Base-by-base conservation (phyloP, 2,329 filamentous ascomycete species). In the Aspergillus sp. region DNA sequence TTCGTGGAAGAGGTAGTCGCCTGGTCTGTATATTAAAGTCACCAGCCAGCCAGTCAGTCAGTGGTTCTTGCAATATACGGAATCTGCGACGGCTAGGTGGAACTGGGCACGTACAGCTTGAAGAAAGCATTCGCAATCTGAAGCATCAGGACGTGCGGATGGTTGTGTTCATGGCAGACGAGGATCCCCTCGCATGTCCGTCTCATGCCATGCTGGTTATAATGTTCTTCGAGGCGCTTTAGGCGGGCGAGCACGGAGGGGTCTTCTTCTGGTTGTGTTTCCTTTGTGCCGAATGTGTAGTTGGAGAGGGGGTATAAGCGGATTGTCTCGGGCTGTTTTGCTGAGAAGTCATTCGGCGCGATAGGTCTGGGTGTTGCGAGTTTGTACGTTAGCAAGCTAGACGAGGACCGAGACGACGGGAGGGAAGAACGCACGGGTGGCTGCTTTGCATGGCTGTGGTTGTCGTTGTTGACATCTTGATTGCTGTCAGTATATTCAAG, bases 51-150 rank as follows among this genome's bases (percentile, higher is more conserved):
- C 35, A 37, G 2, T 37, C 35, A 37, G 35, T 37, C 15, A 37
- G 35, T 37, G 35, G 15, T 37, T n/a, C 35, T 37, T 14, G 12
- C 14, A 6, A 37, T 37, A n/a, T 15, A 37, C 35, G 7, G 27
- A n/a, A 15, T n/a, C 35, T 37, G 6, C 15, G 6, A 15, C 7
- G 3, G 4, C 15, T n/a, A 15, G 35, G 17, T 27, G 19, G 19
- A 15, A 11, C 33, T 3, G 21, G 14, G 7, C 14, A 17, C 39
- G 23, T 77, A 87, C 75, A 99, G 85, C 80, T 99, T 99, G 82
- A 99, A 99, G 81, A 99, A 99, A 23, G 95, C 93, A 76, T 99
- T 99, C 53, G 95, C 95, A 70, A 99, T 99, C 82, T 99, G 95
- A 62, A 99, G 84, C 95, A 99, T 98, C 65, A 99, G 81, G 63